Base-by-base conservation (phyloP, 805 yeast genomes). In the Kuraishia hungarica region DNA sequence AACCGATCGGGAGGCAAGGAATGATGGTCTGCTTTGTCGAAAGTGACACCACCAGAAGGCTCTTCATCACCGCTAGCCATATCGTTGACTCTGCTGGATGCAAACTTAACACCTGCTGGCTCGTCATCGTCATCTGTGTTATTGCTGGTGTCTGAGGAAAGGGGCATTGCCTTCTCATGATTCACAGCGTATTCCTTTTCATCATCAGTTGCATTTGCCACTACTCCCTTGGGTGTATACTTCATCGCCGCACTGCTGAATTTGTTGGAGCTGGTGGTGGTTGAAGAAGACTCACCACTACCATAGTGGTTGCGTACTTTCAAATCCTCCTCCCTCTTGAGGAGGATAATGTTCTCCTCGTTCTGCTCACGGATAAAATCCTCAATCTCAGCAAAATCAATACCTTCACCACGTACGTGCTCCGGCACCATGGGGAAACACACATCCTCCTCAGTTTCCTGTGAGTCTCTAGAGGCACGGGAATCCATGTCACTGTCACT, bases 371-470 rank as follows among this genome's bases (percentile, higher is more conserved):
- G 75, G 50, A 87, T 83, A 64, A 87, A 89, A 61, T 87, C 94
- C 56, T 89, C 97, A 60, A 93, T 80, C 64, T 91, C 97, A 64
- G 84, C 90, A 64, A 93, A 90, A 69, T 93, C 97, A 61, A 94
- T 89, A 19, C 96, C 97, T 57, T 83, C 84, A 7, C 69, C 61
- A 53, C 81, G 74, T 15, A 76, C 74, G 55, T 79, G 82, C 57
- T 86, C 86, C 2, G 88, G 84, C 52, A 83, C 73, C 89, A 90
- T 86, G 1, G 98, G 98, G 71, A 92, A 92, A 75, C 98, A 93
- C 50, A 93, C 99, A 78, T 93, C 98, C 66, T 90, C 97, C 64
- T 93, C 98, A 0, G 97, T 90, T 65, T 91, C 97, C 62, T 89
- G 96, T 2, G 92, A 84, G 20, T 84, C 82, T 60, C 90, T 76